Conservation (phyloP, 139 green algal genomes). For the Picochlorum sp. region DNA sequence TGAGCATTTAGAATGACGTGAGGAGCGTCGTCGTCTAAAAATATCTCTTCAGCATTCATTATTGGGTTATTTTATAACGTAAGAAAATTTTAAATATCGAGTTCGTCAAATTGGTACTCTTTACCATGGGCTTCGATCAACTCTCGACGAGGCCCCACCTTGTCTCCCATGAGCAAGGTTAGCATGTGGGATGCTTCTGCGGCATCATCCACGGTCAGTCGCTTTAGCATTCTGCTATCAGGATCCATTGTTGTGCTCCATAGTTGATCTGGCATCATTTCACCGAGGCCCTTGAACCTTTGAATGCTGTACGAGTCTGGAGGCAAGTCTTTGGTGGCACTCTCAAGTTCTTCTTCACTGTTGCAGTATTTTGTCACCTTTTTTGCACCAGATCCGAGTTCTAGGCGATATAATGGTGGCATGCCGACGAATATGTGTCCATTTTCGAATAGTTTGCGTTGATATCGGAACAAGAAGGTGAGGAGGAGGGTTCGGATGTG, state of each 20-base stretch:
- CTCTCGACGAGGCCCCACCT: constrained; percentile 50
- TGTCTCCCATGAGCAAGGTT: constrained; percentile 84
- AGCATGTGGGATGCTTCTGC: constrained; percentile 72
- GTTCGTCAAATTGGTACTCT: constrained; percentile 29
- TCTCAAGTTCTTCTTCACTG: constrained; percentile 59
- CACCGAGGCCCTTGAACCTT: constrained; percentile 90
- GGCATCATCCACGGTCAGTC: constrained; percentile 62
- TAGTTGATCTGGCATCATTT: constrained; percentile 99
- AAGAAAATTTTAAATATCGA: constrained; percentile 50
- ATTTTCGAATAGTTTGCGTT: constrained; percentile 68
- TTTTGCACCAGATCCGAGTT: constrained; percentile 10
- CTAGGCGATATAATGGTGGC: constrained; percentile 80
- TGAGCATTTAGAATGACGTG: constrained; percentile 12
- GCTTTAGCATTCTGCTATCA: constrained; percentile 49
- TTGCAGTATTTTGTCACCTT: constrained; percentile 54
- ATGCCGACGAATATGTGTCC: constrained; percentile 91
- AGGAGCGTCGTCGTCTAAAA: constrained; percentile 1
- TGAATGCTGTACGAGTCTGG: constrained; percentile 59
- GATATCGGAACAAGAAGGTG: constrained; percentile 96
- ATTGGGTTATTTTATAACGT: constrained; percentile 9
- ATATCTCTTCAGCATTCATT: constrained; percentile 8
- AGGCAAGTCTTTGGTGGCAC: constrained; percentile 17
- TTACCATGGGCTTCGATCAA: constrained; percentile 55
- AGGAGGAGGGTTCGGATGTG: constrained; percentile 98
- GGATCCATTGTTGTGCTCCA: constrained; percentile 96